Evolutionary conservation across 2,329 filamentous ascomycete species (phyloP).

Genomic region (Zymoseptoria pseudotritici): DNA sequence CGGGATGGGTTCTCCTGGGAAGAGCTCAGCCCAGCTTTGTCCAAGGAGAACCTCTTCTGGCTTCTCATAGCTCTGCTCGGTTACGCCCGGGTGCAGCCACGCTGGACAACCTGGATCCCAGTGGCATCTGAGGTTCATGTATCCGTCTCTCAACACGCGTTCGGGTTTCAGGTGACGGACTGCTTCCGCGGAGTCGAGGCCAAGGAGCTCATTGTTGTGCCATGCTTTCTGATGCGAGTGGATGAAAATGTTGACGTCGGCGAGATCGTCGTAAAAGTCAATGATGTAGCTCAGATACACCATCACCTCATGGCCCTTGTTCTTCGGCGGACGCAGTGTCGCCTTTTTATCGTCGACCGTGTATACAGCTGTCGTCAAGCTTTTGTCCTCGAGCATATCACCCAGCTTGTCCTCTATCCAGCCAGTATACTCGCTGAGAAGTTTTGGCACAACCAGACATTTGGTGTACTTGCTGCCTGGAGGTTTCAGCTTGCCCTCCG

Average conservation of each 20-base stretch:
- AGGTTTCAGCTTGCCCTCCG: constrained; percentile 34
- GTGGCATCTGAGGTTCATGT: constrained; percentile 49
- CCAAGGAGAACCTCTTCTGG: constrained; percentile 40
- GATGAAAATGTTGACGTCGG: constrained; percentile 54
- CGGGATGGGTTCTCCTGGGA: constrained; percentile 42
- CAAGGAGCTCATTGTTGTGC: constrained; percentile 49
- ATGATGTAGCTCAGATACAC: constrained; percentile 56
- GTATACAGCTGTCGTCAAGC: constrained; percentile 42
- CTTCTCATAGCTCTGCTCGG: constrained; percentile 30
- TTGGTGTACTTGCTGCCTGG: constrained; percentile 46
- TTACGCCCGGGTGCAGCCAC: constrained; percentile 46
- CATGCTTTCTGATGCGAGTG: constrained; percentile 53
- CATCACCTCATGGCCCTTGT: constrained; percentile 57
- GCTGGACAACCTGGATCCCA: constrained; percentile 50
- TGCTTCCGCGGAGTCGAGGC: constrained; percentile 39
- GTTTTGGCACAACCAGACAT: constrained; percentile 47
- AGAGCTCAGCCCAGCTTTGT: constrained; percentile 41
- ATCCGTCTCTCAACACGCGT: constrained; percentile 43
- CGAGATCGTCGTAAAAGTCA: constrained; percentile 53
- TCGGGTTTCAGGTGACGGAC: constrained; percentile 38
- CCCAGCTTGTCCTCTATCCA: constrained; percentile 51
- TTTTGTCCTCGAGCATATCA: constrained; percentile 28
- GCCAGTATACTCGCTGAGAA: constrained; percentile 43
- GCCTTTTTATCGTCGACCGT: constrained; percentile 44
- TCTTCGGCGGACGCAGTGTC: constrained; percentile 44